Conservation (phyloP, 1,284 basidiomycete species). For the Rugiboletus extremiorientalis region DNA sequence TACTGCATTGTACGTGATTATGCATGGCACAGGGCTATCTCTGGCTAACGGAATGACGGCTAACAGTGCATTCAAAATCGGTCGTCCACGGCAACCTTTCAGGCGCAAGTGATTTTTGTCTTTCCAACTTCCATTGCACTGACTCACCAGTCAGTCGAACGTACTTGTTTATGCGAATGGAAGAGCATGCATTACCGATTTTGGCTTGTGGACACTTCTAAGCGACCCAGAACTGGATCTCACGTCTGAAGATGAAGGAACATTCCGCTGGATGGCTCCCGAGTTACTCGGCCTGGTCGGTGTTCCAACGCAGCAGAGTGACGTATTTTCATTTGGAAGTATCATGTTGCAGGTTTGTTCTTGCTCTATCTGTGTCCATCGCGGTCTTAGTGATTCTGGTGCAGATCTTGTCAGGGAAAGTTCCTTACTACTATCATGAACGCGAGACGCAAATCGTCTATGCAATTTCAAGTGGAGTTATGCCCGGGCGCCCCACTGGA, state of each 20-base stretch:
- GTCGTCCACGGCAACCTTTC: neutral
- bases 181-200: slow-evolving; percentile 28
- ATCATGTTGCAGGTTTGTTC: neutral
- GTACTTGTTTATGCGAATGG: slow-evolving; percentile 26
- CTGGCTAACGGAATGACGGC: neutral
- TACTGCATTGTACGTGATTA: slow-evolving; percentile 1
- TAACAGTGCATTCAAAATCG: neutral
- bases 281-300: too few species aligned
- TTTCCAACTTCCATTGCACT: neutral
- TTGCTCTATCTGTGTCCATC: too few species aligned
- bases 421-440: neutral
- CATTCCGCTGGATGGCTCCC: neutral
- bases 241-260: neutral
- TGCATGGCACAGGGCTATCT: too few species aligned
- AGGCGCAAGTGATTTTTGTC: neutral
- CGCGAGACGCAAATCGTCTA: neutral
- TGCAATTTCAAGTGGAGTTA: neutral
- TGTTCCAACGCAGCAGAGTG: neutral
- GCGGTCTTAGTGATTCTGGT: neutral
- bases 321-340: neutral
- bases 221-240: neutral
- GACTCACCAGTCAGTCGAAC: slow-evolving; percentile 10
- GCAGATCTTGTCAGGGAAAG: neutral
- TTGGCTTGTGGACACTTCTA: slow-evolving; percentile 28
- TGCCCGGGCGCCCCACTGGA: neutral